Percentiles rank a stretch among this genome's conserved stretches.
Evolutionary conservation across 73 alveolate species (phyloP).

Genomic region (Paramecium tetraurelia): DNA sequence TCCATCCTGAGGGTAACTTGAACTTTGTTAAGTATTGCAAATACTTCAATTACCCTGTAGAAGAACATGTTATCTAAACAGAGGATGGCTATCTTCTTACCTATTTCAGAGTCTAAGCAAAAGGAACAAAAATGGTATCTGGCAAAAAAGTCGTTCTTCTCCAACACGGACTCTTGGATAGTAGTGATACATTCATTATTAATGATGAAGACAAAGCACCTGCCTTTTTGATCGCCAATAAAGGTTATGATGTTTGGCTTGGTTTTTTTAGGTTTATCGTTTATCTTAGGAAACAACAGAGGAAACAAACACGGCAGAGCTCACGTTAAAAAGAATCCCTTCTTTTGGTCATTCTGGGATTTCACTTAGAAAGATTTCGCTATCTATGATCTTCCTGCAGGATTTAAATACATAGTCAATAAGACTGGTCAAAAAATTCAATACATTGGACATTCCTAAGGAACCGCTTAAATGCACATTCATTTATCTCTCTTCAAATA

Average conservation of each 20-base stretch:
- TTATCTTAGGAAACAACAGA: conserved; percentile 66
- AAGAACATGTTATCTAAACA: conserved; percentile 83
- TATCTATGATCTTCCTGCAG: conserved; percentile 85
- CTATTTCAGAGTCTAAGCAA: conserved; percentile 83
- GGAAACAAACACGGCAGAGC: conserved; percentile 71
- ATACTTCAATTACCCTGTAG: conserved; percentile 71
- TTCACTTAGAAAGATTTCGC: conserved; percentile 92
- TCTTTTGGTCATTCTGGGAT: conserved; percentile 81
- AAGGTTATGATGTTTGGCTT: conserved; percentile 94
- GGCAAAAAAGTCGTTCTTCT: conserved; percentile 81
- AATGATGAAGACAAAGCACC: conserved; percentile 83
- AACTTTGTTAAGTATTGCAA: conserved; percentile 48
- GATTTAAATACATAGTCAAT: conserved; percentile 70
- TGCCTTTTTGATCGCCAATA: conserved; percentile 73
- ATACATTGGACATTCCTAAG: conserved; percentile 96
- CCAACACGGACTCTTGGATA: conserved; percentile 91
- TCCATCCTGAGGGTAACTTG: conserved; percentile 59
- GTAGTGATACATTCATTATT: conserved; percentile 84
- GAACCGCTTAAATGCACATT: conserved; percentile 89
- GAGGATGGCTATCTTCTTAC: conserved; percentile 90
- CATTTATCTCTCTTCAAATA: conserved; percentile 68
- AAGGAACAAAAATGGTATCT: conserved; percentile 59
- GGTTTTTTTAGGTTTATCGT: conserved; percentile 55
- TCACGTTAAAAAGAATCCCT: conserved; percentile 66
- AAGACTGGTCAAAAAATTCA: conserved; percentile 77